Evolutionary conservation across 805 yeast species (phyloP).

Genomic region (Candida koratica): DNA sequence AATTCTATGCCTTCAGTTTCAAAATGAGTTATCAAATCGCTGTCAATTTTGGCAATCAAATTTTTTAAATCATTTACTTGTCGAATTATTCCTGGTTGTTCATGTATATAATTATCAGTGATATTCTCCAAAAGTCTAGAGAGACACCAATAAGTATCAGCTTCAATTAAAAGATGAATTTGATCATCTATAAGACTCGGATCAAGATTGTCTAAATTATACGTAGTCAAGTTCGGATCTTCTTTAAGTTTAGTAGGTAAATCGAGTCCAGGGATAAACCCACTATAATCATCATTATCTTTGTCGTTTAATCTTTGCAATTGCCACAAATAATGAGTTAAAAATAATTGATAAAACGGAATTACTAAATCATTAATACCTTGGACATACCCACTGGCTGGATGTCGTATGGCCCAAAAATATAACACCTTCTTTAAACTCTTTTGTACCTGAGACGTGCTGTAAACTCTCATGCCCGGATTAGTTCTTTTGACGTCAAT

Average conservation of each 20-base stretch:
- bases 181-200: conserved; percentile 57
- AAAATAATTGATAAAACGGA: conserved; percentile 85
- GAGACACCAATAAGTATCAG: conserved; percentile 96
- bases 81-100: conserved; percentile 93
- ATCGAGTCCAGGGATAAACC: conserved; percentile 34
- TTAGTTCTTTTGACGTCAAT: conserved; percentile 94
- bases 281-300: conserved; percentile 21
- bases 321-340: conserved; percentile 58
- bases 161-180: conserved; percentile 71
- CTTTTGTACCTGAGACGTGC: conserved; percentile 65
- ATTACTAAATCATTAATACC: conserved; percentile 94
- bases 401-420: conserved; percentile 94
- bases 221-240: conserved; percentile 19
- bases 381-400: conserved; percentile 97
- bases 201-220: conserved; percentile 49
- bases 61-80: conserved; percentile 81
- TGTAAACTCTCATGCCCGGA: conserved; percentile 74
- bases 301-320: conserved; percentile 23
- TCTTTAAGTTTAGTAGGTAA: conserved; percentile 15
- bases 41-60: conserved; percentile 76
- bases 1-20: conserved; percentile 84
- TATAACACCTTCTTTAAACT: conserved; percentile 78
- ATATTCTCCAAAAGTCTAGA: conserved; percentile 88
- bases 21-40: conserved; percentile 67
- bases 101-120: conserved; percentile 95